Evolutionary conservation across 257 asterid genomes (phyloP).

Genomic region (Linderniella brevidens): DNA sequence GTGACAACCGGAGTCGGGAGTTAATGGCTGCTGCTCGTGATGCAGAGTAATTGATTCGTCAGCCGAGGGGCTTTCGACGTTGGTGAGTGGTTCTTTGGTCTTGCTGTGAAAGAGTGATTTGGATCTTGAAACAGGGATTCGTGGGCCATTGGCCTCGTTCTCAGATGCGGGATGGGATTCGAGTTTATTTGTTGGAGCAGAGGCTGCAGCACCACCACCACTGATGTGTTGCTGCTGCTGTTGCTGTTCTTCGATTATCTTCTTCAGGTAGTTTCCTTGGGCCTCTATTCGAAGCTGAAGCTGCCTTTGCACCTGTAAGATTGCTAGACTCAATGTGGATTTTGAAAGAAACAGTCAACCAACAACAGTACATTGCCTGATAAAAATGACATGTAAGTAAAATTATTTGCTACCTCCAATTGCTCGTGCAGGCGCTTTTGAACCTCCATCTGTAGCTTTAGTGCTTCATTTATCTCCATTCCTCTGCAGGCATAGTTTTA

Average conservation of each 20-base stretch:
- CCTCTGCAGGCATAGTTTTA: no score
- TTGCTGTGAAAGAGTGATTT: conserved; percentile 32
- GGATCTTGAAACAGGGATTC: conserved; percentile 60
- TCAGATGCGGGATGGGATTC: conserved; percentile 37
- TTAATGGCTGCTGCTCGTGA: conserved; percentile 67
- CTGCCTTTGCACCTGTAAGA: neutral
- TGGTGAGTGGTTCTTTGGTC: conserved; percentile 20
- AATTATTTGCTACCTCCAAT: conserved; percentile 51
- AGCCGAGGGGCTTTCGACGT: conserved; percentile 50
- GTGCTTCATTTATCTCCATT: conserved; percentile 85
- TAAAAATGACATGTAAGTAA: no score
- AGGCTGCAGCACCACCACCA: no score
- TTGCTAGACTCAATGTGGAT: no score
- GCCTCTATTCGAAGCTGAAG: neutral
- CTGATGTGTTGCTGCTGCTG: conserved; percentile 26
- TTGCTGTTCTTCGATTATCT: neutral
- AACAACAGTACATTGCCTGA: no score
- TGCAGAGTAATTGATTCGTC: conserved; percentile 72
- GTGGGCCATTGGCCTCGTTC: conserved; percentile 54
- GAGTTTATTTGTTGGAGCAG: no score
- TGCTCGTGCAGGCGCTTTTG: conserved; percentile 97
- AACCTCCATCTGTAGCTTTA: conserved; percentile 99
- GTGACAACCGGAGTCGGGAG: conserved; percentile 63
- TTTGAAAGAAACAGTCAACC: no score
- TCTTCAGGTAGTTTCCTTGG: neutral